phyloP scores from a whole-genome alignment of 2,329 filamentous ascomycete genomes.

The Ambrosiella xylebori region DNA sequence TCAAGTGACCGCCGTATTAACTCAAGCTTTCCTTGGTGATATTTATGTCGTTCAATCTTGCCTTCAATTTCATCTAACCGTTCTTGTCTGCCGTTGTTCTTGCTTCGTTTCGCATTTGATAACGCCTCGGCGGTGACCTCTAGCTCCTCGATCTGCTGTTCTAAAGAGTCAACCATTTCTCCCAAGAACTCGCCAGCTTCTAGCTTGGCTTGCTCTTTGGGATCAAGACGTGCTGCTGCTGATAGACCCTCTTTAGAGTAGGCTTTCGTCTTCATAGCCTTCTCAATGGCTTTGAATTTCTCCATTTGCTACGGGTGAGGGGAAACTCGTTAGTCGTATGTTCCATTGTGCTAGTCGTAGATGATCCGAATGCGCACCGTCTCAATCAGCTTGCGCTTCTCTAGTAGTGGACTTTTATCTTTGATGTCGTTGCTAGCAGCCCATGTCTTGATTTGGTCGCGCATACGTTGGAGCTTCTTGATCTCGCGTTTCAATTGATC shows the following conservation, averaged over 20 bases:
- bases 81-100: constrained; percentile 75
- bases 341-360: constrained; percentile 1
- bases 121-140: constrained; percentile 81
- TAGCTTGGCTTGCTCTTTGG: constrained; percentile 89
- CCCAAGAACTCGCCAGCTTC: constrained; percentile 77
- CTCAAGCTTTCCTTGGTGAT: constrained; percentile 87
- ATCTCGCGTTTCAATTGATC: constrained; percentile 98
- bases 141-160: constrained; percentile 79
- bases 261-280: constrained; percentile 99
- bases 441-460: constrained; percentile 99
- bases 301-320: constrained; percentile 71
- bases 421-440: constrained; percentile 97
- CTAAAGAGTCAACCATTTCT: constrained; percentile 77
- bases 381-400: constrained; percentile 92
- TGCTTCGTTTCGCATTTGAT: constrained; percentile 85
- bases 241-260: constrained; percentile 96
- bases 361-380: constrained; percentile 43
- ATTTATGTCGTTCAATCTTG: constrained; percentile 83
- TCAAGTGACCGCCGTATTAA: constrained; percentile 77
- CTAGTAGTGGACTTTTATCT: constrained; percentile 88
- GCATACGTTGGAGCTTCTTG: constrained; percentile 95
- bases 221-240: constrained; percentile 80
- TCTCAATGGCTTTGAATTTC: constrained; percentile 99
- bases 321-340: constrained; percentile 13
- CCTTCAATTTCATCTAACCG: constrained; percentile 73